Percentiles rank a stretch among this genome's conserved stretches.
These are phyloP conservation scores for Exserohilum turcica DNA, from an alignment of 2,329 filamentous ascomycete species.

Conservation along the genomic window DNA sequence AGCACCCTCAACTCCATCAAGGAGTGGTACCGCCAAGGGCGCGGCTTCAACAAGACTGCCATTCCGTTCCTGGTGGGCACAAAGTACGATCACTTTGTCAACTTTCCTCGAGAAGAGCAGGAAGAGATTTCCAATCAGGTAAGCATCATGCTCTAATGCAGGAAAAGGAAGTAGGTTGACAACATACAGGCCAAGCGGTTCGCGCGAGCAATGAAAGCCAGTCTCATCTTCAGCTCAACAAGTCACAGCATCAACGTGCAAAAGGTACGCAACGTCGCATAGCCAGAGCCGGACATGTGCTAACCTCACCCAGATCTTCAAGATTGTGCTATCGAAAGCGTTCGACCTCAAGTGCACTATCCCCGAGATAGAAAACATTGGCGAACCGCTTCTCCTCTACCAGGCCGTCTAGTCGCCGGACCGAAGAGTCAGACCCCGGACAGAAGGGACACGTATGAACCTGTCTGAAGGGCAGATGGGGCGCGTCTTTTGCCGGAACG, in stretches of 20 bases:
- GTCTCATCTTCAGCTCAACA: slow-evolving; percentile 97
- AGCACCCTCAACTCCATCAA: slow-evolving; percentile 99
- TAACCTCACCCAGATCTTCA: slow-evolving; percentile 79
- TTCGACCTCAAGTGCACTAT: slow-evolving; percentile 99
- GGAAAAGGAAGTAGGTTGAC: slow-evolving; percentile 8
- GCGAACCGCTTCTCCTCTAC: slow-evolving; percentile 92
- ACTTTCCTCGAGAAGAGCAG: slow-evolving; percentile 95
- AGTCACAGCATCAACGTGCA: slow-evolving; percentile 99
- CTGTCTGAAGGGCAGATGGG: slow-evolving; percentile 20
- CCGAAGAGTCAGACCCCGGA: slow-evolving; percentile 23
- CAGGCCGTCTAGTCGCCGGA: slow-evolving; percentile 50
- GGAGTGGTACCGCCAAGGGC: slow-evolving; percentile 97
- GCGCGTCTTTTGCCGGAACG: slow-evolving; percentile 31
- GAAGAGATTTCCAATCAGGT: slow-evolving; percentile 98
- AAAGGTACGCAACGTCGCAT: slow-evolving; percentile 67
- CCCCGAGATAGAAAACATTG: slow-evolving; percentile 97
- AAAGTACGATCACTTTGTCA: slow-evolving; percentile 99
- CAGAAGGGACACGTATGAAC: slow-evolving; percentile 14
- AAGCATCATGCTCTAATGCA: slow-evolving; percentile 14
- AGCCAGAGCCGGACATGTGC: slow-evolving; percentile 2
- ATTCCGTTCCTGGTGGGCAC: slow-evolving; percentile 97
- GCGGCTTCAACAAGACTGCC: slow-evolving; percentile 99
- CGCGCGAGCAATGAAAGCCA: slow-evolving; percentile 97
- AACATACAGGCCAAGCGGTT: slow-evolving; percentile 79
- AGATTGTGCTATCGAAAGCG: slow-evolving; percentile 97